Conservation (phyloP, 2,329 filamentous ascomycete species). For the Colletotrichum sansevieriae region DNA sequence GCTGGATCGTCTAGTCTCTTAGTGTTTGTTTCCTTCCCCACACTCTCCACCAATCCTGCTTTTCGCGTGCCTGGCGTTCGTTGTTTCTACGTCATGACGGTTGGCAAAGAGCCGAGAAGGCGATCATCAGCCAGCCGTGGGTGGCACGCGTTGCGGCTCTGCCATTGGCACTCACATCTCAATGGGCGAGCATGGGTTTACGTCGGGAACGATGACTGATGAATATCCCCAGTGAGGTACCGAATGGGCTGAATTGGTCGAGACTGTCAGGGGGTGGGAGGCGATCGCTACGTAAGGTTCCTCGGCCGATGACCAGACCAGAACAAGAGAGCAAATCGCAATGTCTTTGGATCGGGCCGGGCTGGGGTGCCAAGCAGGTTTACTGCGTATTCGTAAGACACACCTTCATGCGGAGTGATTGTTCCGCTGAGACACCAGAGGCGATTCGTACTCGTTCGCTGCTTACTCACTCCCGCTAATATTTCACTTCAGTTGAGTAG, state of each 20-base stretch:
- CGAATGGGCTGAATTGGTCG: conserved; percentile 14
- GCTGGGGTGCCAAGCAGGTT: not conserved
- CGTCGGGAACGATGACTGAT: not conserved
- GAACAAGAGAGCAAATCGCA: not conserved
- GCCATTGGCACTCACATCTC: conserved; percentile 4
- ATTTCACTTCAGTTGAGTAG: too few species aligned
- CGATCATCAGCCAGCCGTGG: not conserved
- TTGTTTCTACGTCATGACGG: conserved; percentile 14
- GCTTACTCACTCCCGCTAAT: too few species aligned
- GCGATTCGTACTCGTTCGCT: too few species aligned
- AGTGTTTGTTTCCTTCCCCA: conserved; percentile 10
- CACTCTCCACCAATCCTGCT: conserved; percentile 10
- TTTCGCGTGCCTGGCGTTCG: conserved; percentile 1
- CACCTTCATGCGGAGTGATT: not conserved
- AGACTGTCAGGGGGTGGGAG: not conserved
- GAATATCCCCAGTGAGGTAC: conserved; percentile 3
- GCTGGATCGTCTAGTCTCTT: not conserved
- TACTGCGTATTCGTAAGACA: not conserved
- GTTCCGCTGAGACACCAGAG: too few species aligned
- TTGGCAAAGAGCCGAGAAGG: not conserved
- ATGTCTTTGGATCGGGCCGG: not conserved
- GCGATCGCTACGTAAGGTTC: conserved; percentile 21
- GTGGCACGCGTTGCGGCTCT: conserved; percentile 9
- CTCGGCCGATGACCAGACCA: not conserved
- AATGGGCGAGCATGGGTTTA: conserved; percentile 1